Percentiles rank a stretch among this genome's conserved stretches.
Evolutionary conservation across 257 asterid species (phyloP).

Genomic region (Nicotiana benthamiana): DNA sequence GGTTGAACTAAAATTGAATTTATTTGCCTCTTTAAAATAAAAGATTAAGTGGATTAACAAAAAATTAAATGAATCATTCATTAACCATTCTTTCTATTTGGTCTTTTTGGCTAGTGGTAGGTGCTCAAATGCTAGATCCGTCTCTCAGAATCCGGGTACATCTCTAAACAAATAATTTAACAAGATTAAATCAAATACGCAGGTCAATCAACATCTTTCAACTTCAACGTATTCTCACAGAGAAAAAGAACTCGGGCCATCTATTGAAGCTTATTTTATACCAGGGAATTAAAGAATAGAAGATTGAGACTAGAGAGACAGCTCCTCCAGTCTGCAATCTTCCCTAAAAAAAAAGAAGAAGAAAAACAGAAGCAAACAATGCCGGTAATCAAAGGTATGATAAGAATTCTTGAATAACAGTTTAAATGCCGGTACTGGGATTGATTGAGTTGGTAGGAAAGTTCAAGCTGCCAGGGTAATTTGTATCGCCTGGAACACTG

Average conservation of each 20-base stretch:
- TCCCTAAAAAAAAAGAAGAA: constrained; percentile 14
- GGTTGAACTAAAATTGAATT: no score
- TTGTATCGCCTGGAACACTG: not conserved
- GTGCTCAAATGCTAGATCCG: no score
- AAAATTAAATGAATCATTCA: no score
- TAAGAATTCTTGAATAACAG: not conserved
- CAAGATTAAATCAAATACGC: not conserved
- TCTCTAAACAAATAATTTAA: not conserved
- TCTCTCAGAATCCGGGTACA: not conserved
- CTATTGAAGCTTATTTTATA: constrained; percentile 30
- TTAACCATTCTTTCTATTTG: no score
- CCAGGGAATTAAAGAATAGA: constrained; percentile 75
- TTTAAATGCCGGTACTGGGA: not conserved
- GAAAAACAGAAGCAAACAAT: not conserved
- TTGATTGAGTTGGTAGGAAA: not conserved
- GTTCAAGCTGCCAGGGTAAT: not conserved
- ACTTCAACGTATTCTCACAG: not conserved
- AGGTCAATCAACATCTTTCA: not conserved
- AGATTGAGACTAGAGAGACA: constrained; percentile 12
- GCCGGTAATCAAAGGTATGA: not conserved
- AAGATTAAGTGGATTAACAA: no score
- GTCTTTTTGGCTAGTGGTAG: no score
- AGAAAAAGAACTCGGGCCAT: not conserved
- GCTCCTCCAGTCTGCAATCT: constrained; percentile 39
- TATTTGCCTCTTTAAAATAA: no score